Evolutionary conservation across 495 filamentous ascomycete species (phyloP), one percentile per base, ranked within the genome.

Genomic region (Acidiella bohemica): DNA sequence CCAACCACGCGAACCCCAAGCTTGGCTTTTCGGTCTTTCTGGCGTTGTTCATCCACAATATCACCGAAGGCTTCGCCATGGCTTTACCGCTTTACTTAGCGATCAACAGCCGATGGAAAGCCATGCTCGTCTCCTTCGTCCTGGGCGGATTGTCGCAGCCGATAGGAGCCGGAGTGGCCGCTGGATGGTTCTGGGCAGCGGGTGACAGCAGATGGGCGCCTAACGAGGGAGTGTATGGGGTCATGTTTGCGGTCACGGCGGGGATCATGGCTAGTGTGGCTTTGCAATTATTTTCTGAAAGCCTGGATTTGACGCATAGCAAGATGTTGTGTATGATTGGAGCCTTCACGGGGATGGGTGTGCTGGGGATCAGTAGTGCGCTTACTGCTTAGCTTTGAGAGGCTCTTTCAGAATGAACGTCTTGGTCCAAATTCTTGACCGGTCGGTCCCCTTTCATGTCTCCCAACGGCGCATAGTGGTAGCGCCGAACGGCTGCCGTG

Each of bases 41-140:
- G 50, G 90, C 90, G 1, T 72, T 97, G 3, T 94, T 90, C 54
- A 87, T 96, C 45, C 90, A 97, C 66, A 97, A 96, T 61, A 93
- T 97, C 46, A 80, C 84, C 32, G 90, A 97, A 61, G 90, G 90
- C 13, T 97, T 96, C 56, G 81, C 84, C 45, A 80, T 97, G 72
- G 83, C 85, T 0, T 63, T 97, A 2, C 90, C 90, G 0, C 65
- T 97, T 0, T 96, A 86, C 57, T 76, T 97, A 33, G 90, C 90
- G 2, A 67, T 94, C 9, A 65, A 74, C 31, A 84, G 72, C 32
- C 76, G 84, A 24, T 59, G 65, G 43, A 77, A 76, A 53, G 86
- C 90, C 13, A 85, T 96, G 59, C 62, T 82, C 38, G 92, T 84
- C 80, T 76, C 81, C 10, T 76, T 75, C 14, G 54, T 95, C 0